These are phyloP conservation scores for Pezicula radicicola DNA, from an alignment of 2,329 filamentous ascomycete species.

Conservation along the genomic window DNA sequence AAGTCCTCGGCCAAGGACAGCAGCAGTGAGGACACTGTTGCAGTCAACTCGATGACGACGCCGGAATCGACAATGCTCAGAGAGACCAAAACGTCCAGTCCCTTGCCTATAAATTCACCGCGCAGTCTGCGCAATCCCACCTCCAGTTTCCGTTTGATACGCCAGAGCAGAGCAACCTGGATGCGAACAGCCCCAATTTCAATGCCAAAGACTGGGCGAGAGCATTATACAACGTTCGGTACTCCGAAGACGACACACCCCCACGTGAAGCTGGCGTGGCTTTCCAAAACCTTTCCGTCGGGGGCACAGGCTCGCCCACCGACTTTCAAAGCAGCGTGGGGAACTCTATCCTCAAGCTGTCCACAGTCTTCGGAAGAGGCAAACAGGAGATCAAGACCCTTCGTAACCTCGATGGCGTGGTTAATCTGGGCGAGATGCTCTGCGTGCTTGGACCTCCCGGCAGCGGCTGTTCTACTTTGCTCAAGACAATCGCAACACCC, in stretches of 20 bases:
- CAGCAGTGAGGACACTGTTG: too few species aligned
- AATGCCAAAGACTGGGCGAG: too few species aligned
- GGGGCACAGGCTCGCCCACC: constrained; percentile 64
- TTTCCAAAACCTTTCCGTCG: constrained; percentile 67
- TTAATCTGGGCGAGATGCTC: constrained; percentile 63
- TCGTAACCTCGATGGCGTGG: constrained; percentile 60
- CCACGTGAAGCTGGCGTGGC: constrained; percentile 51
- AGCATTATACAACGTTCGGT: too few species aligned
- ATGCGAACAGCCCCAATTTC: too few species aligned
- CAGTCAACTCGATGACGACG: too few species aligned
- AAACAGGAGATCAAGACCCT: constrained; percentile 56
- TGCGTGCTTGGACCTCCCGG: constrained; percentile 66
- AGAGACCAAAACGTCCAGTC: too few species aligned
- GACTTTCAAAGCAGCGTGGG: constrained; percentile 68
- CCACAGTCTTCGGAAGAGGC: constrained; percentile 41
- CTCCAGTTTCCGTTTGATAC: too few species aligned
- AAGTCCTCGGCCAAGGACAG: too few species aligned
- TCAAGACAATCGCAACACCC: constrained; percentile 58
- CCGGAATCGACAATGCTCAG: too few species aligned
- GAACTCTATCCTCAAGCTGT: constrained; percentile 55
- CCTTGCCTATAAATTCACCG: too few species aligned
- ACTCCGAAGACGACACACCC: background rate
- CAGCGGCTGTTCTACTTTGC: constrained; percentile 60
- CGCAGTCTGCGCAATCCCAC: too few species aligned
- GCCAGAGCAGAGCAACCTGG: too few species aligned